Conservation (phyloP, 2,329 filamentous ascomycete genomes). For the Huntiella moniliformis region DNA sequence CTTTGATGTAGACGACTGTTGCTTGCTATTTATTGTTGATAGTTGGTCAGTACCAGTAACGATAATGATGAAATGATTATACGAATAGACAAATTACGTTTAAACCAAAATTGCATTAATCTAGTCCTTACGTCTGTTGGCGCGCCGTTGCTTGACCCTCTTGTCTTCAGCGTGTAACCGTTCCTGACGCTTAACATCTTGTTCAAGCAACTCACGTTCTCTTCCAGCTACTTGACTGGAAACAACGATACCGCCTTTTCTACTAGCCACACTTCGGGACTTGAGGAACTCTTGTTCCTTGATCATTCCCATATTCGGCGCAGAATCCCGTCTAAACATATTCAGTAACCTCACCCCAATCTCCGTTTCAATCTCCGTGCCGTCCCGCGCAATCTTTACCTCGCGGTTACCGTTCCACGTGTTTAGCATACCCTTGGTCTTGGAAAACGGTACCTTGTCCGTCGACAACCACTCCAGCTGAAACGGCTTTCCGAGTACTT, state of each 20-base stretch:
- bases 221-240: no score
- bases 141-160: no score
- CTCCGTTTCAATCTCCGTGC: conserved; percentile 74
- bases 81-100: not conserved
- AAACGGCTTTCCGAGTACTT: conserved; percentile 55
- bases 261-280: not conserved
- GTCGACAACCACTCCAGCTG: conserved; percentile 80
- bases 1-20: conserved; percentile 47
- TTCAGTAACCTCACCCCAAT: conserved; percentile 60
- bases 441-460: conserved; percentile 67
- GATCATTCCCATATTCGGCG: not conserved
- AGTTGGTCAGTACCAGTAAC: not conserved
- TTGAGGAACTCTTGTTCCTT: not conserved
- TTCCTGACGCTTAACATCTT: no score
- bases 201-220: no score
- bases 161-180: no score
- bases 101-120: not conserved
- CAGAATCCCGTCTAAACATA: conserved; percentile 38
- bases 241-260: not conserved
- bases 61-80: not conserved
- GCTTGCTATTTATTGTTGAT: not conserved
- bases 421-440: conserved; percentile 71
- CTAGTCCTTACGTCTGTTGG: no score
- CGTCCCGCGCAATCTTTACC: conserved; percentile 88
- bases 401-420: conserved; percentile 91